A percentile compares a stretch with the other conserved stretches of the same genome.
These are phyloP conservation scores for Arabidopsis arenosa DNA, from an alignment of 345 rosid species.

Conservation along the genomic window DNA sequence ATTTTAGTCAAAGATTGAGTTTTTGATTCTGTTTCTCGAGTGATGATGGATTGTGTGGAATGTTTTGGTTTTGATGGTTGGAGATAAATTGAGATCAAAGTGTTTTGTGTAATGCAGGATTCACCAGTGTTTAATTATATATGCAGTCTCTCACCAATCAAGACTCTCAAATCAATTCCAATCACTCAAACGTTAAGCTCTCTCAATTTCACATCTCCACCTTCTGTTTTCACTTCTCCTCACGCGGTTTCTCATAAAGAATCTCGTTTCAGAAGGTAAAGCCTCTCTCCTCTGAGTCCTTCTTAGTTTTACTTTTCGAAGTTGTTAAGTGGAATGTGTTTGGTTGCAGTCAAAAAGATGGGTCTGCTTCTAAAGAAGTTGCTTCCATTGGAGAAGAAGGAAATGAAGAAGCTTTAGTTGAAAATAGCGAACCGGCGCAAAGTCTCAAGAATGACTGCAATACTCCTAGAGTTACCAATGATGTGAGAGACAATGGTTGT, in stretches of 20 bases:
- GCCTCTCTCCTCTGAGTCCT: background rate
- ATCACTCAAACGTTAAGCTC: slow-evolving; percentile 67
- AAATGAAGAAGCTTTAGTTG: slow-evolving; percentile 43
- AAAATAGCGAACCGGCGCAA: slow-evolving; percentile 47
- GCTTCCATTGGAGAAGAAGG: slow-evolving; percentile 42
- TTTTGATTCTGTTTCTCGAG: background rate
- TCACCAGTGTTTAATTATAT: slow-evolving; percentile 84
- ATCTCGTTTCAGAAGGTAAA: slow-evolving; percentile 54
- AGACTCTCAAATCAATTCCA: slow-evolving; percentile 61
- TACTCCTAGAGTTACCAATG: slow-evolving; percentile 46
- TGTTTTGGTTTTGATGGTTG: background rate
- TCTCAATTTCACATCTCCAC: slow-evolving; percentile 66
- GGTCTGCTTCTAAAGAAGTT: slow-evolving; percentile 27
- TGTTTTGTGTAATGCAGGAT: slow-evolving; percentile 56
- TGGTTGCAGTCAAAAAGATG: slow-evolving; percentile 52
- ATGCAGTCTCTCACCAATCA: slow-evolving; percentile 85
- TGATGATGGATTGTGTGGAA: background rate
- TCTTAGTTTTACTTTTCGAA: background rate
- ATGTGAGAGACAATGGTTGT: slow-evolving; percentile 36
- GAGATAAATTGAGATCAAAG: background rate
- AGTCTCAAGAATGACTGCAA: slow-evolving; percentile 56
- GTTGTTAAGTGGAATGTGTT: slow-evolving; percentile 15
- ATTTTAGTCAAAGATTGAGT: slow-evolving; percentile 10
- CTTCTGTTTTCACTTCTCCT: slow-evolving; percentile 85
- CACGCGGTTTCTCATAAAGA: slow-evolving; percentile 73